Evolutionary conservation across 495 filamentous ascomycete genomes (phyloP), one percentile per base, ranked within the genome.

Genomic region (Neurospora tetrasperma): DNA sequence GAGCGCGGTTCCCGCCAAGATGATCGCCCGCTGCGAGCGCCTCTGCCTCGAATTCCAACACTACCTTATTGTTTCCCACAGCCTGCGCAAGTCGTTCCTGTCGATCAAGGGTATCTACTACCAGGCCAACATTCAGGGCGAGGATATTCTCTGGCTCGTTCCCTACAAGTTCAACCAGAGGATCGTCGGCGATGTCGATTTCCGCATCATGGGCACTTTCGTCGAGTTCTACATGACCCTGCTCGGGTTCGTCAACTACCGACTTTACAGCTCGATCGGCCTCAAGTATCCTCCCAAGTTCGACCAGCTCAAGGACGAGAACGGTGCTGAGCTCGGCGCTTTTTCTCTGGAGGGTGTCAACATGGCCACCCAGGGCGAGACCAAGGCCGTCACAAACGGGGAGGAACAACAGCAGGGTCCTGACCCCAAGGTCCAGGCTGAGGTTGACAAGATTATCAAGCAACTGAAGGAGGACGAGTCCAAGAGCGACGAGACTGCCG

Each of bases 101-200:
- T 97, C 93, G 1, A 98, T 99, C 82, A 99, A 98, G 86, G 96
- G 96, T 78, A 98, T 99, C 78, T 99, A 99, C 84, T 99, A 98
- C 83, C 96, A 99, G 84, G 96, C 94, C 9, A 98, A 92, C 68
- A 95, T 99, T 69, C 94, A 97, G 79, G 95, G 95, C n/a, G 95
- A 98, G 82, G 96, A 99, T 76, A 91, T 98, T 70, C 85, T 99
- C 79, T 99, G 96, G 96, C 85, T 99, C 23, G 96, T 97, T 4
- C 96, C 96, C 2, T 98, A 99, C 84, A 91, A 92, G 75, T 99
- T 99, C 82, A 97, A 97, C 75, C 96, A 98, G 83, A 85, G 91
- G 73, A 89, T 97, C 41, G 94, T 94, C 35, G 92, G 90, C 16
- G 96, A 98, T 82, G 90, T 99, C 69, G 96, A 99, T 82, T 98